phyloP scores from a whole-genome alignment of 371 early-diverging fungal species.

The Fennellomyces sp. region DNA sequence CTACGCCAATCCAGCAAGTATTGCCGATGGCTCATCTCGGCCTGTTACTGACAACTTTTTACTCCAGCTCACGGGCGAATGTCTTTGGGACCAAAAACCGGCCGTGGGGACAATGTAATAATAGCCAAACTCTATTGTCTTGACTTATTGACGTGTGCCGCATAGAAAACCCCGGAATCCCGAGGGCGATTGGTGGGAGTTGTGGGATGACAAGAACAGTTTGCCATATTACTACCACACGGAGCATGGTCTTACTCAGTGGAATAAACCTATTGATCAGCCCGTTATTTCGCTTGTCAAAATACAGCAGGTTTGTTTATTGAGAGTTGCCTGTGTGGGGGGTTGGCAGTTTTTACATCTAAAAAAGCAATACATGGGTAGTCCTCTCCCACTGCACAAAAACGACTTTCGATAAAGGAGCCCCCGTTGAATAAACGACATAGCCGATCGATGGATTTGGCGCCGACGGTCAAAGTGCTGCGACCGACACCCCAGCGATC shows the following conservation, averaged over 20 bases:
- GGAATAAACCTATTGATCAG: slow-evolving; percentile 77
- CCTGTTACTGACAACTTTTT: neutral
- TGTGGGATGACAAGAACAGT: slow-evolving; percentile 83
- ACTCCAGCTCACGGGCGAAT: slow-evolving; percentile 61
- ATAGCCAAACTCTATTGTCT: no score
- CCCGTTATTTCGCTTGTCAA: slow-evolving; percentile 77
- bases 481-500: slow-evolving; percentile 24
- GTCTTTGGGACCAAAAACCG: slow-evolving; percentile 54
- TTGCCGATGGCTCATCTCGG: neutral
- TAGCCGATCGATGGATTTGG: slow-evolving; percentile 40
- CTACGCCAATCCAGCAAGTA: slow-evolving; percentile 80
- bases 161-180: slow-evolving; percentile 45
- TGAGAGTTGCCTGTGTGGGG: neutral
- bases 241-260: slow-evolving; percentile 80
- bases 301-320: slow-evolving; percentile 54
- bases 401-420: slow-evolving; percentile 1
- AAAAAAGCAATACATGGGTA: neutral
- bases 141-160: no score
- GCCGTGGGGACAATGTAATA: slow-evolving; percentile 51
- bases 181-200: slow-evolving; percentile 94
- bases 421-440: slow-evolving; percentile 25
- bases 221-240: slow-evolving; percentile 91
- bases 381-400: neutral
- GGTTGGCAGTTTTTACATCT: neutral
- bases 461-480: slow-evolving; percentile 7